Evolutionary conservation across 306 rosid genomes (phyloP), one percentile per base, ranked within the genome.

Genomic region (Quercus robur): DNA sequence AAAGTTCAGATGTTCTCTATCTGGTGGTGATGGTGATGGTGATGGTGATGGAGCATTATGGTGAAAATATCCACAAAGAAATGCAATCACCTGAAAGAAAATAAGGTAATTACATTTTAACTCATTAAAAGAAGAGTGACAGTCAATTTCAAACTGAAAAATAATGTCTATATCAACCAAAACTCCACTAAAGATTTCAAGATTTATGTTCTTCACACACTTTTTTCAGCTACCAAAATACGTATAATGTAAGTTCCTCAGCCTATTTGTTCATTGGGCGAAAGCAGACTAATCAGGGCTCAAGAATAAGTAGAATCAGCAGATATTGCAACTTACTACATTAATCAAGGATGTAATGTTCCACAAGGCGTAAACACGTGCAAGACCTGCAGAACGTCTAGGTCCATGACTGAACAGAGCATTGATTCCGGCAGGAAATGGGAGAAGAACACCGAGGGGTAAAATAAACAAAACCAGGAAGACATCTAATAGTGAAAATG

Each of bases 371-470:
- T 96, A 90, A 73, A 93, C 83, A 38, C 99, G 99, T 44, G 99
- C 97, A 58, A 96, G 97, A 82, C 99, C 93, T 35, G 99, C 97
- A 69, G 99, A 96, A 66, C 92, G 99, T 81, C 99, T 90, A 51
- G 98, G 98, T 69, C 97, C 99, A 72, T 96, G 99, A 85, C 99
- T 96, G 84, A 96, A 96, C 38, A 96, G 95, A 83, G 99, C 98
- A 90, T 96, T 96, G 72, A 96, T 96, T 79, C 99, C 99, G 58
- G 94, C 98, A 78, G 99, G 99, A 86, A 96, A 96, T 41, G 99
- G 97, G 78, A 96, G 97, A 82, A 96, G 89, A 91, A 93, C 86
- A 77, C 91, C 94, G 13, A 96, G 86, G n/a, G 99, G 99, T 81
- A 96, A 80, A 87, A 91, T 86, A 80, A 93, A 91, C 87, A 91